These are phyloP conservation scores for Spergularia marina DNA, from an alignment of 148 eudicot species.

Conservation along the genomic window DNA sequence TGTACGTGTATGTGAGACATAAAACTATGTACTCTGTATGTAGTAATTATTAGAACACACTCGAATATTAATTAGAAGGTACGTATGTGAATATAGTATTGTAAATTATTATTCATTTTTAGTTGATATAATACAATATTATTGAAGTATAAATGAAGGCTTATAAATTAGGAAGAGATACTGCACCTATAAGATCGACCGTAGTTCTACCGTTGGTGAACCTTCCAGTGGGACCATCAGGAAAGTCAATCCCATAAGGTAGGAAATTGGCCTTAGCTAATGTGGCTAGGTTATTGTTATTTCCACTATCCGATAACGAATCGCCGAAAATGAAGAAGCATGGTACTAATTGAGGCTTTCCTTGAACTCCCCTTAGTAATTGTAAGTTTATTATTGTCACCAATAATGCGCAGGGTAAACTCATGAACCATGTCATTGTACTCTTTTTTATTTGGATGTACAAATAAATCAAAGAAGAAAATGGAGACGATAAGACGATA, in stretches of 20 bases:
- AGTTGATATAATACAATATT: no score
- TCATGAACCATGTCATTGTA: no score
- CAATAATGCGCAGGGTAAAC: background rate
- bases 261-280: constrained; percentile 44
- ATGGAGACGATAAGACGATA: no score
- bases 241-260: constrained; percentile 58
- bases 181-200: constrained; percentile 48
- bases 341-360: constrained; percentile 35
- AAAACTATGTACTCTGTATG: no score
- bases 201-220: constrained; percentile 48
- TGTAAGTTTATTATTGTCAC: background rate
- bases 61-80: background rate
- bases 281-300: constrained; percentile 34
- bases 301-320: constrained; percentile 46
- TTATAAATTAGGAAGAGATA: no score
- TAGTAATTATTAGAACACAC: no score
- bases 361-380: background rate
- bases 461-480: no score
- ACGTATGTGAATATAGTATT: no score
- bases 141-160: background rate
- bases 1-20: no score
- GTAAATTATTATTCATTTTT: no score
- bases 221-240: constrained; percentile 45
- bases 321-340: constrained; percentile 51
- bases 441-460: no score